Evolutionary conservation across 331 rosid species (phyloP).

Genomic region (Dryas integrifolia): DNA sequence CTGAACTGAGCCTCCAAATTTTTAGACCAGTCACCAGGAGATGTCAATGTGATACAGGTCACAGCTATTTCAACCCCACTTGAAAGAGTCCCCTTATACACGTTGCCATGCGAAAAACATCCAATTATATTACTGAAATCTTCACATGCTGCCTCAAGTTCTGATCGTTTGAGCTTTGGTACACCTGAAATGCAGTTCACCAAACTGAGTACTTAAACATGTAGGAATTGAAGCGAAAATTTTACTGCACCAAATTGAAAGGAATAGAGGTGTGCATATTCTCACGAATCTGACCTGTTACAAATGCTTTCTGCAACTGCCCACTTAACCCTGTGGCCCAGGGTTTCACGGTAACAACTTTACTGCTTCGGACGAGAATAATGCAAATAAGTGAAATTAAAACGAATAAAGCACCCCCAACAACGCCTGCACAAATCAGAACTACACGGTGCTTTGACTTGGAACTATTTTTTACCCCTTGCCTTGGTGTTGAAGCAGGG

Average conservation of each 20-base stretch:
- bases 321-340: constrained; percentile 93
- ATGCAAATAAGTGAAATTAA: constrained; percentile 38
- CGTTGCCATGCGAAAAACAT: constrained; percentile 47
- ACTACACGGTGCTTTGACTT: constrained; percentile 36
- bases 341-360: constrained; percentile 79
- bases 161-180: constrained; percentile 77
- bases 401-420: constrained; percentile 49
- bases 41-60: constrained; percentile 48
- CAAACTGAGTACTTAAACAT: not conserved
- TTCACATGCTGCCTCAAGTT: constrained; percentile 86
- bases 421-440: constrained; percentile 42
- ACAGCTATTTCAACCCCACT: constrained; percentile 98
- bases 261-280: not conserved
- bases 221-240: not conserved
- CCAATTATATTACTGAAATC: constrained; percentile 93
- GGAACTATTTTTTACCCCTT: constrained; percentile 24
- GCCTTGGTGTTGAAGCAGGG: constrained; percentile 41
- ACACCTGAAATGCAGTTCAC: constrained; percentile 55
- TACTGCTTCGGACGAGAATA: constrained; percentile 48
- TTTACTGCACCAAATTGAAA: no score
- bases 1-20: constrained; percentile 62
- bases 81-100: constrained; percentile 92
- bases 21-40: constrained; percentile 64
- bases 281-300: constrained; percentile 50
- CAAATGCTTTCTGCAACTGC: constrained; percentile 79